Base-by-base conservation (phyloP, 768 basidiomycete genomes). In the Tylopilus subfusipes region DNA sequence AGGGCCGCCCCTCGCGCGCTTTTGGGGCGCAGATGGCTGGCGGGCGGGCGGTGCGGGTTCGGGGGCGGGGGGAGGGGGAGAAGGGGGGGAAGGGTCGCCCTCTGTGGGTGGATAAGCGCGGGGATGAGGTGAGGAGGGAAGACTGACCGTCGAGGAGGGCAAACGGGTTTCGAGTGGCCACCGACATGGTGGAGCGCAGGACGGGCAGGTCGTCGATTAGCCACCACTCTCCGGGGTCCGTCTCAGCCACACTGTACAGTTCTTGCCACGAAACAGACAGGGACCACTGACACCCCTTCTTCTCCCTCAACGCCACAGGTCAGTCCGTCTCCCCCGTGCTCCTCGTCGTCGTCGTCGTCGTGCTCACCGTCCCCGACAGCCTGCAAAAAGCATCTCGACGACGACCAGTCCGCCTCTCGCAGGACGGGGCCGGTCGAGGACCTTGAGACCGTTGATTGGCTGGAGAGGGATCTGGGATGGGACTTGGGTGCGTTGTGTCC, bases 311-410 rank as follows among this genome's bases (percentile, higher is more conserved):
- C 52, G 57, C 21, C 19, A 83, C 86, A 85, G 84, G 86, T 85
- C 2, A 5, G 63, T 57, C n/a, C 9, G 9, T 16, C 19, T 11
- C 2, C 3, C 2, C n/a, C n/a, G n/a, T 8, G 12, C 19, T 4
- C 12, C 4, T 9, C 7, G 13, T 13, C 18, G 1, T 9, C 29
- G 19, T 39, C 49, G 10, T 22, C 31, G 16, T 5, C 27, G 54
- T 33, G 25, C 51, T 62, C 51, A 64, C 30, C 27, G 11, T 5
- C 3, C 1, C 13, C 4, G 1, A 18, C 58, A 90, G 88, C 82
- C 80, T 67, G 75, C 67, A 82, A 89, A 62, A 92, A 92, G 90
- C 90, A 91, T 91, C 90, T 90, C 85, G 80, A 84, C 78, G 86
- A 91, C 65, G 88, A 83, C 73, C 75, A 74, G 83, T 80, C 82